phyloP scores from a whole-genome alignment of 148 eudicot genomes.

The Hydrangea macrophylla region DNA sequence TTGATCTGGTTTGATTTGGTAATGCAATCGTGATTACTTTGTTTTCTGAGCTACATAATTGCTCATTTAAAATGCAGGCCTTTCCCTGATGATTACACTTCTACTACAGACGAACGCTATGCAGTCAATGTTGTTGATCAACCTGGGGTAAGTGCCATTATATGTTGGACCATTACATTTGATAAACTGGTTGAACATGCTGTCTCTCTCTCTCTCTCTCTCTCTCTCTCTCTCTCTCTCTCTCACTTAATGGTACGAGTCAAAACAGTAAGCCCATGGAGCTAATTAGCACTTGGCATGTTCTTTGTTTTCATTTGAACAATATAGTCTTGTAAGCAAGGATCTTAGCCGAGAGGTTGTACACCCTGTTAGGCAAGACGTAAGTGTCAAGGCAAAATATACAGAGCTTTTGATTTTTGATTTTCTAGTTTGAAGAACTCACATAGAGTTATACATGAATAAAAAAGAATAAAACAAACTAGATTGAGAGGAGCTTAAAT shows the following conservation, averaged over 20 bases:
- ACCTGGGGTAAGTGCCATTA: slow-evolving; percentile 53
- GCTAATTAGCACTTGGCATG: no score
- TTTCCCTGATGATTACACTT: slow-evolving; percentile 46
- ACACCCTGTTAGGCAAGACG: no score
- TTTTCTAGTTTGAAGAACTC: no score
- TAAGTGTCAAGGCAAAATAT: no score
- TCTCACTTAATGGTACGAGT: not conserved
- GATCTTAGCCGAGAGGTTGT: no score
- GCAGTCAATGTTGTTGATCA: slow-evolving; percentile 67
- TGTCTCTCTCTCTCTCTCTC: not conserved
- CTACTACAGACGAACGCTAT: slow-evolving; percentile 57
- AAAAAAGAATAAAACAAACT: no score
- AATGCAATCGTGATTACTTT: not conserved
- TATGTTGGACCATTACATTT: not conserved
- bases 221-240: not conserved
- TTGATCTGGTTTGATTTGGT: not conserved
- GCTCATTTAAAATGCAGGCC: slow-evolving; percentile 38
- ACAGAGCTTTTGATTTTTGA: no score
- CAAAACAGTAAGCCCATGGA: no score
- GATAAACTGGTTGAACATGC: not conserved
- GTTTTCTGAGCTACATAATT: not conserved
- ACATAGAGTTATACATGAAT: no score
- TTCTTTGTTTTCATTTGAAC: no score
- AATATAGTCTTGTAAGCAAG: no score
- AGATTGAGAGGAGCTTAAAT: no score